Evolutionary conservation across 345 rosid genomes (phyloP), one percentile per base, ranked within the genome.

Genomic region (Salix udensis): DNA sequence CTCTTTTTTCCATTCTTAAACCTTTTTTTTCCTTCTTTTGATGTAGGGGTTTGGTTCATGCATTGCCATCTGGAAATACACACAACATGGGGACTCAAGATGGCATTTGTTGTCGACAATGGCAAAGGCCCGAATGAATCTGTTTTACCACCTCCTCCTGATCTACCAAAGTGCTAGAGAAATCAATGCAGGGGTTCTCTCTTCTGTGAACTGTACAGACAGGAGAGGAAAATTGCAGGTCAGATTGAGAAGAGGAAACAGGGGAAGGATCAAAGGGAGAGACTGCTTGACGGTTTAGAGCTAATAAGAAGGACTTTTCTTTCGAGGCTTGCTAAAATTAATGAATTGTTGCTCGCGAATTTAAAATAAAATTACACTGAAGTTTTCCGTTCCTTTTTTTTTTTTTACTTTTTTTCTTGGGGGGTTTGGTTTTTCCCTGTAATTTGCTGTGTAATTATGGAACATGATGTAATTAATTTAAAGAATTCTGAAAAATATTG

Each of bases 11-110:
- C 16, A 4, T 23, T 60, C 44, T 55, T 24, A 14, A 26, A 15
- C 31, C 6, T 46, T 10, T n/a, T n/a, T n/a, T 0, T n/a, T 0
- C 6, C 30, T 0, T 15, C 14, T 68, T 2, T 48, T n/a, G 3
- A 26, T 76, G 28, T 30, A 81, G 84, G 84, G 61, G 80, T 81
- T 42, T 81, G 84, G 84, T 81, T 81, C 52, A 30, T 81, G 84
- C 84, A 81, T 64, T 81, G 84, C 67, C 84, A 81, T 74, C 42
- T 81, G 72, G 84, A 81, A 64, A 68, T 81, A 1, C 84, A 81
- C 15, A 81, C 84, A 68, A 77, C 84, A 19, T 81, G 84, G 84
- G 84, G 84, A 37, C 65, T 81, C 26, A 81, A 81, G 78, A 81
- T 81, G 84, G 84, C 84, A 14, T 81, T 73, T 24, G 75, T 81